Evolutionary conservation across 805 yeast genomes (phyloP), one percentile per base, ranked within the genome.

Genomic region (Torulaspora microellipsoides): DNA sequence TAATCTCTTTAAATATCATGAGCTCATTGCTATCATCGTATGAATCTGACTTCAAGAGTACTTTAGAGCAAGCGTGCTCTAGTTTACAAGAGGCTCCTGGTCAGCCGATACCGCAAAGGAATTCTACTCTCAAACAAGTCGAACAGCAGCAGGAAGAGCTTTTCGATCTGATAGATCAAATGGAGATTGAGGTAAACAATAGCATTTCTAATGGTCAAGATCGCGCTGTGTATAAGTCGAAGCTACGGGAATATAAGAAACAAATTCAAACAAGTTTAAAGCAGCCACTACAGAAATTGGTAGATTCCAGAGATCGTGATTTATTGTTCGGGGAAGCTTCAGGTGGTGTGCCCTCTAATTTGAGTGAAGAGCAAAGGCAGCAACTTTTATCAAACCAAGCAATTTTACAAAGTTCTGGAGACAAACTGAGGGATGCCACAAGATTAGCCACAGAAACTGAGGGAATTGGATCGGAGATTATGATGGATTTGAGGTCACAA

Each of bases 391-490:
- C 77, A 41, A 86, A 86, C 48, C 86, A 86, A 57, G 82, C 88
- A 2, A 74, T 93, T 3, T 72, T 93, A 46, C 95, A 87, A 52
- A 74, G 93, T 52, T 78, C 95, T 1, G 77, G 88, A 1, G 91
- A 90, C 49, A 76, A 96, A 54, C 72, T 93, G 37, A 75, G 83
- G 47, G 97, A 93, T 36, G 83, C 93, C 15, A 95, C 91, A 50
- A 75, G 97, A 53, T 73, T 89, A 2, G 99, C 98, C 6, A 71
- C 85, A 40, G 99, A 93, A 55, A 89, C 99, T 0, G 99, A 93
- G 65, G 73, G 75, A 27, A 80, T 93, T 40, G 99, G 99, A 1
- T 87, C 96, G 11, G 83, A 85, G 52, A 93, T 93, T 40, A 75
- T 93, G 67, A 81, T 80, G 55, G 96, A 91, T 61, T 70, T 93